These are phyloP conservation scores for Termitomyces sp. DNA, from an alignment of 768 basidiomycete species.

Conservation along the genomic window DNA sequence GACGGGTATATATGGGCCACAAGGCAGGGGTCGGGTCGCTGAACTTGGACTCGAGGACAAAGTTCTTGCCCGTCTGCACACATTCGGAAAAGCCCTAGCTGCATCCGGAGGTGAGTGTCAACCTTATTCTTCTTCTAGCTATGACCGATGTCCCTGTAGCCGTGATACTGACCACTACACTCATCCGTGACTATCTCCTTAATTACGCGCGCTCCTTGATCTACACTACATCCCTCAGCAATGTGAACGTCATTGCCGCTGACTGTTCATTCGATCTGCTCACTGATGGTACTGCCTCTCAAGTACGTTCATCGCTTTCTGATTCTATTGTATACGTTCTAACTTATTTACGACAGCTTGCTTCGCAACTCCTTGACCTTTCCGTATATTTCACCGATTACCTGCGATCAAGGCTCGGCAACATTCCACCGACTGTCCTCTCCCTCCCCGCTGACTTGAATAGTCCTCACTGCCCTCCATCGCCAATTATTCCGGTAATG, in stretches of 20 bases:
- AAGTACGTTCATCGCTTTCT: slow-evolving; percentile 39
- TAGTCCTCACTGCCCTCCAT: slow-evolving; percentile 25
- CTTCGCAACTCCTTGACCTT: slow-evolving; percentile 39
- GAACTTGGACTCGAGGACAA: slow-evolving; percentile 65
- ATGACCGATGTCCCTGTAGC: slow-evolving; percentile 36
- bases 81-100: slow-evolving; percentile 91
- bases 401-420: slow-evolving; percentile 26
- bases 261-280: slow-evolving; percentile 81
- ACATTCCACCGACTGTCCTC: slow-evolving; percentile 32
- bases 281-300: slow-evolving; percentile 52
- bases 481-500: slow-evolving; percentile 85
- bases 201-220: slow-evolving; percentile 92
- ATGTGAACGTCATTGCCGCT: slow-evolving; percentile 71
- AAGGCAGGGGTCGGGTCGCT: slow-evolving; percentile 73
- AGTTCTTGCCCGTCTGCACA: slow-evolving; percentile 78
- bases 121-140: background rate
- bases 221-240: slow-evolving; percentile 85
- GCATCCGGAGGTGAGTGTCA: slow-evolving; percentile 73
- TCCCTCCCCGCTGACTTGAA: slow-evolving; percentile 34
- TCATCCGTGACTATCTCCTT: slow-evolving; percentile 79
- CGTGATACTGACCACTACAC: slow-evolving; percentile 66
- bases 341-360: slow-evolving; percentile 21
- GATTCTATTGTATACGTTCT: background rate
- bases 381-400: slow-evolving; percentile 37
- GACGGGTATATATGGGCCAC: slow-evolving; percentile 82